Base-by-base conservation (phyloP, 2,329 filamentous ascomycete genomes). In the Alternaria dauci region DNA sequence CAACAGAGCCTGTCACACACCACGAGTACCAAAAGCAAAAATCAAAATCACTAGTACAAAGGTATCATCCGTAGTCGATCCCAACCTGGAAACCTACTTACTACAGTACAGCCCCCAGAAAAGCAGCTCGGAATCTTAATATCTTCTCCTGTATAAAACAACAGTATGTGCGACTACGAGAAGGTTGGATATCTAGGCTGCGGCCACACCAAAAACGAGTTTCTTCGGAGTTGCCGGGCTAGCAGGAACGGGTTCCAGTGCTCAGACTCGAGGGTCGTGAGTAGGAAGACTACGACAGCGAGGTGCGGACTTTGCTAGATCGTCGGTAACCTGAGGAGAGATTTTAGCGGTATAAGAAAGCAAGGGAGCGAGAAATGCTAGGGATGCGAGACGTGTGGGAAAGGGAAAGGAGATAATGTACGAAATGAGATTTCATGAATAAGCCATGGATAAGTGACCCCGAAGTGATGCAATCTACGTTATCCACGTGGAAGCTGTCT, bases 51-150 rank as follows among this genome's bases (percentile, higher is more conserved):
- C 2, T n/a, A 20, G 8, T 9, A 20, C 11, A 9, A 1, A 5
- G 12, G n/a, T 20, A 16, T 18, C 12, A 12, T 34, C 28, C 18
- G 16, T 12, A 47, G 9, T 28, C 18, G 0, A 32, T n/a, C 44
- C 16, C 20, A 1, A 0, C 5, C 12, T 16, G 1, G 14, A 3
- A 1, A 3, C 6, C 4, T 47, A 2, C 4, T 9, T 18, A 4
- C n/a, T 4, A 9, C 16, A n/a, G 7, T 16, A 38, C 16, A 38
- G 16, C 7, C 3, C 3, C 6, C 34, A 16, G 3, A 38, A 2
- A 3, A 38, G 2, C 6, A 38, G 12, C 7, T 8, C 16, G 3
- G 7, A 2, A 8, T n/a, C 38, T 20, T n/a, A 2, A 20, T 8
- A 9, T 4, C 8, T 20, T 7, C 16, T 7, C 46, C 2, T 25